Evolutionary conservation across 306 rosid species (phyloP), one percentile per base, ranked within the genome.

Genomic region (Oxytropis ochrocephala): DNA sequence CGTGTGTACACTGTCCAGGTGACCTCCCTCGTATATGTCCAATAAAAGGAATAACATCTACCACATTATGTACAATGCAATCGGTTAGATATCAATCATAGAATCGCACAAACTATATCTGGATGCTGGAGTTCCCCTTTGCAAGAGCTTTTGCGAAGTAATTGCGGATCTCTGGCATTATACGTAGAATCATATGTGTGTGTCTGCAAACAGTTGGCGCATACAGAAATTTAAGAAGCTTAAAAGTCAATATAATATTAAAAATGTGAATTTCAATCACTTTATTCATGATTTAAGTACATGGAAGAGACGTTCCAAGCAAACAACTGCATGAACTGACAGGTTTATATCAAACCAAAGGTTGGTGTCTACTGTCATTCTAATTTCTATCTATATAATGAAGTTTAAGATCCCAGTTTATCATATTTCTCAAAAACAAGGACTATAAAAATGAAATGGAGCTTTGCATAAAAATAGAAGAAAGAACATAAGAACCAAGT

Each of bases 111-210:
- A 54, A 51, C 86, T 90, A 94, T 13, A 14, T 80, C 74, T 74
- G 84, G 74, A 38, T 60, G 84, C 61, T 73, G 75, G 80, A 56
- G 79, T 80, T 88, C 82, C 76, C 85, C 89, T 84, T 94, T 5
- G 85, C 76, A 78, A 90, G 91, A 24, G 86, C 89, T 75, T 85
- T 91, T 2, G 78, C 87, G 74, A 93, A 88, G 90, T 91, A 91
- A 70, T 42, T 70, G 73, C 86, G 84, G 64, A 94, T 88, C 81
- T 91, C 96, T 5, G 96, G 89, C 60, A 78, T 76, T 69, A 85
- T 87, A 2, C 84, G 83, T 79, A 80, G 86, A 73, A 94, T 88
- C 82, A 94, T 83, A 46, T 74, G 80, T 59, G 89, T 12, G 64
- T 88, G 86, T 84, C 98, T 90, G 97, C 85, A 80, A 83, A 47